Base-by-base conservation (phyloP, 306 rosid species). In the Lupinus albus region DNA sequence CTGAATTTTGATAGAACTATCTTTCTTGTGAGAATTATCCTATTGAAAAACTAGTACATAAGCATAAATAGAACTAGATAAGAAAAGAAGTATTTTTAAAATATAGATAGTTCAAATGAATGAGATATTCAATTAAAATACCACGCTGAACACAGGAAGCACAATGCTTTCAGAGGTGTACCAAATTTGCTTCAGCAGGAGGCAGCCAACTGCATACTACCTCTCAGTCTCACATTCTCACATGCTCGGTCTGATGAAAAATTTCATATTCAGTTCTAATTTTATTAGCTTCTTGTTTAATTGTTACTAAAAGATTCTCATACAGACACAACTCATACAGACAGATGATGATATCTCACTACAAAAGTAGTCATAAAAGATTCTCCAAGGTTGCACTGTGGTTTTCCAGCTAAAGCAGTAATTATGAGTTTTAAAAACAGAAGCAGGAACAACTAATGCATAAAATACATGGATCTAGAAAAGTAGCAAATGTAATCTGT, bases 1-100 rank as follows among this genome's bases (percentile, higher is more conserved):
- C 38, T 71, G 47, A 63, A 33, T 56, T 71, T 39, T 25, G 13
- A 72, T 71, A 32, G 18, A 13, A 21, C 11, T 33, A 61, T 8
- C 38, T 20, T 42, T 64, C 17, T 42, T 30, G 66, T 41, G 8
- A 32, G 11, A 38, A 44, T 12, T 44, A 3, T 44, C 14, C 48
- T 44, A 11, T 11, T 44, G 48, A 4, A 44, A 11, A 44, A 14
- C 13, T 25, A 44, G 48, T 44, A 12, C 15, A 12, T 25, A 44
- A 44, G 48, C 48, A 12, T 44, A 44, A 44, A 52, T 25, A 25
- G 28, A 25, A 38, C 13, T 25, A 2, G 28, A 25, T 25, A 53
- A 41, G n/a, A 68, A 39, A n/a, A 53, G 21, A 38, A 44, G 44
- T 38, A 38, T 6, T 30, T 44, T 28, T 4, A 41, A 55, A 38